Evolutionary conservation across 1,284 basidiomycete genomes (phyloP), one percentile per base, ranked within the genome.

Genomic region (Ustilago xerochloae): DNA sequence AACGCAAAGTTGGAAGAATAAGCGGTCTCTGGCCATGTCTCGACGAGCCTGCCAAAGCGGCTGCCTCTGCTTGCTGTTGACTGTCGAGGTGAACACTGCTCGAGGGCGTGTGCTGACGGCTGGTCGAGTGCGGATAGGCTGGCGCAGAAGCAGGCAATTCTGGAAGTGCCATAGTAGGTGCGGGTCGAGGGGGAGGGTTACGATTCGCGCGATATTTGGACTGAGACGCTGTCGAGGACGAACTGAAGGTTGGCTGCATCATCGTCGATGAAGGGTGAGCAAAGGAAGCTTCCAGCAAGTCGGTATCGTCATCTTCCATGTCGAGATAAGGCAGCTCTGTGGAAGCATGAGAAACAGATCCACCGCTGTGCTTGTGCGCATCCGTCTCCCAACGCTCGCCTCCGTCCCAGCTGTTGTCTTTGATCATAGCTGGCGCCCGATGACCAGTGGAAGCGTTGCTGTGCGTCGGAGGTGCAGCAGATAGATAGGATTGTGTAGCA

Each of bases 361-460:
- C 16, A 10, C 48, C 54, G 9, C 36, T 28, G 35, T 64, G 48
- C 32, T 47, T 64, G 35, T 9, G 29, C 6, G 6, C 29, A 24
- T 49, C 49, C 24, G 51, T 5, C 6, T 47, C 41, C 53, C 53
- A 70, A 2, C 47, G 59, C 38, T 72, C 69, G 3, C 69, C 69
- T 15, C 69, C 69, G 24, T 72, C 63, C 69, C 69, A 72, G 58
- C 62, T 56, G 33, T 58, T 65, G 9, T 65, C 57, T 22, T 60
- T 63, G 41, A 16, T 20, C 61, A 61, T 55, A 7, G 38, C 51
- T 9, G 46, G 20, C 0, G 52, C 29, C 10, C n/a, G n/a, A 13
- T 9, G 43, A 6, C 13, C 33, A n/a, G 13, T 12, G 16, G 30
- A 16, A 5, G 18, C 52, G 10, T 24, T 10, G 22, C 6, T 2